Conservation (phyloP, 805 yeast genomes). For the Grigorovia humatica region DNA sequence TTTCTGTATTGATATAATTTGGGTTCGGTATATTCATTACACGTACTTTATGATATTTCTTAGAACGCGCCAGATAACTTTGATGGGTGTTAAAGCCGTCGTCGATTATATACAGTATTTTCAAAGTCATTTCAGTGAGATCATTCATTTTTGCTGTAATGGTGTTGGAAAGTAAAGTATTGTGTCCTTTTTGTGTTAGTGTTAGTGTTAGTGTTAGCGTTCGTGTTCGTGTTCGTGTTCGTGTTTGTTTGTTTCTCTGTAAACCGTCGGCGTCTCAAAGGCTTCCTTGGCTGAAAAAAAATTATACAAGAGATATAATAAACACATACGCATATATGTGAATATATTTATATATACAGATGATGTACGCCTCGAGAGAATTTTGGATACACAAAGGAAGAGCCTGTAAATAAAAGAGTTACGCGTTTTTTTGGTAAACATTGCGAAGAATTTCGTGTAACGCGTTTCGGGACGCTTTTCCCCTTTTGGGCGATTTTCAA, state of each 20-base stretch:
- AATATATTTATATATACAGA: too few relatives aligned
- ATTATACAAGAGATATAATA: too few relatives aligned
- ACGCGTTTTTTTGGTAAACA: neutral
- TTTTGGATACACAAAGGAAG: neutral
- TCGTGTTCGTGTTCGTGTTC: too few relatives aligned
- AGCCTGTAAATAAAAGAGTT: neutral
- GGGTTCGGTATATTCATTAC: conserved; percentile 21
- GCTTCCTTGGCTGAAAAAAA: too few relatives aligned
- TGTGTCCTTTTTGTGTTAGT: too few relatives aligned
- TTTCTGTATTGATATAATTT: conserved; percentile 5
- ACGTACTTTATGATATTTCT: conserved; percentile 18
- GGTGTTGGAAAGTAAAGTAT: too few relatives aligned
- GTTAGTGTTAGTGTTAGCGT: too few relatives aligned
- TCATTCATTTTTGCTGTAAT: conserved; percentile 11
- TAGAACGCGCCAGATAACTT: conserved; percentile 26
- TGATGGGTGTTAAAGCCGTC: conserved; percentile 15
- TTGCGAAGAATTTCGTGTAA: neutral
- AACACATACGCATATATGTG: too few relatives aligned
- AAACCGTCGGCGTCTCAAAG: too few relatives aligned
- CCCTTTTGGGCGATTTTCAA: neutral
- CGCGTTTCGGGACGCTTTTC: neutral
- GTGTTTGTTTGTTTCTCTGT: too few relatives aligned
- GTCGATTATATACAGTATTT: conserved; percentile 26
- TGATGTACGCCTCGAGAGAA: too few relatives aligned
- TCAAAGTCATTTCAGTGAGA: conserved; percentile 22